A percentile compares a stretch with the other conserved stretches of the same genome.
These are phyloP conservation scores for Fragilaria radians DNA, from an alignment of 108 stramenopile genomes.

Conservation along the genomic window DNA sequence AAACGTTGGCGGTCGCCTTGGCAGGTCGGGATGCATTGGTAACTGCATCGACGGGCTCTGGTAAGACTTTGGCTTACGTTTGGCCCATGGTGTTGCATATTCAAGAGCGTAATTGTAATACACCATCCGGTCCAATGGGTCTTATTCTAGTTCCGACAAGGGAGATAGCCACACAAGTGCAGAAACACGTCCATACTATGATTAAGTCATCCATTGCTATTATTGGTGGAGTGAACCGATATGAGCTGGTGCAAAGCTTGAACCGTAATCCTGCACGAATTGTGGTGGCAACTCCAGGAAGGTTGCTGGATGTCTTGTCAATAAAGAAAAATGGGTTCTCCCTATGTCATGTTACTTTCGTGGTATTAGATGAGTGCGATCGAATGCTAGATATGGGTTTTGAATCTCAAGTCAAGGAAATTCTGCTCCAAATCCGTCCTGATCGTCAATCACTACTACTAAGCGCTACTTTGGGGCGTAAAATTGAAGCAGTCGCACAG, in stretches of 20 bases:
- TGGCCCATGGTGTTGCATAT: conserved; percentile 79
- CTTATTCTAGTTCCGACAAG: conserved; percentile 93
- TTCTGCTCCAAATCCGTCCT: conserved; percentile 69
- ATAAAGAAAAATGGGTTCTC: conserved; percentile 20
- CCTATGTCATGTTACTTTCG: conserved; percentile 35
- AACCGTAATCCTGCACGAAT: conserved; percentile 52
- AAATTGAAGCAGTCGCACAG: conserved; percentile 48
- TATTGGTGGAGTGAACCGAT: conserved; percentile 65
- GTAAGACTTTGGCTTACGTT: conserved; percentile 92
- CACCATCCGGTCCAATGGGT: conserved; percentile 28
- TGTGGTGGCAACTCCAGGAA: conserved; percentile 93
- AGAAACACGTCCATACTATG: conserved; percentile 42
- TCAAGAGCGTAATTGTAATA: conserved; percentile 33
- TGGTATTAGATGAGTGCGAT: conserved; percentile 97
- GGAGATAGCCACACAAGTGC: conserved; percentile 92
- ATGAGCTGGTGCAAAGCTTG: conserved; percentile 61
- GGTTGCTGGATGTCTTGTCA: conserved; percentile 89
- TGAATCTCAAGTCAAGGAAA: conserved; percentile 69
- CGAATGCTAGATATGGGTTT: conserved; percentile 88
- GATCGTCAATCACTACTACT: conserved; percentile 76
- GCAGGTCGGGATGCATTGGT: conserved; percentile 59
- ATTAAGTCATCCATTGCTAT: conserved; percentile 48
- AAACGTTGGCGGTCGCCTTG: conserved; percentile 60
- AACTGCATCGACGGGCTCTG: conserved; percentile 81
- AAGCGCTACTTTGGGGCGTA: conserved; percentile 60